phyloP scores from a whole-genome alignment of 2,329 filamentous ascomycete genomes.

The Fusarium armeniacum region DNA sequence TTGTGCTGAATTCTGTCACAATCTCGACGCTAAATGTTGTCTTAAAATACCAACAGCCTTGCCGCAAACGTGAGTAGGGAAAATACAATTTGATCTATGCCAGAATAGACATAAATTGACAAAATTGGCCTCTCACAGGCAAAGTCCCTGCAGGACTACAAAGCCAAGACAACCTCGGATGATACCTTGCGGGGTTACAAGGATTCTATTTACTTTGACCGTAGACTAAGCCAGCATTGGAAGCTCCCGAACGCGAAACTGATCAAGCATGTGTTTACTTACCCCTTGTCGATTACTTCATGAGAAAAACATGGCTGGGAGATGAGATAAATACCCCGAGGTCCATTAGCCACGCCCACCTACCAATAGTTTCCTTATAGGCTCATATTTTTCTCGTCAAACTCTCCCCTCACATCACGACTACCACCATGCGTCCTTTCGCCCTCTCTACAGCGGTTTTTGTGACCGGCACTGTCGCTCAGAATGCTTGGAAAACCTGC shows the following conservation, averaged over 20 bases:
- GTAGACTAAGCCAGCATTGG: constrained; percentile 38
- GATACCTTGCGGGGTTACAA: constrained; percentile 36
- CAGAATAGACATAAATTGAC: neutral
- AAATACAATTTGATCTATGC: neutral
- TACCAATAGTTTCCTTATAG: neutral
- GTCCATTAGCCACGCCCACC: neutral
- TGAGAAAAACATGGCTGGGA: constrained; percentile 4
- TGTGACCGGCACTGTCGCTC: constrained; percentile 43
- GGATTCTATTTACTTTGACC: constrained; percentile 22
- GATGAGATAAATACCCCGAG: constrained; percentile 30
- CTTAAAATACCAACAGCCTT: neutral
- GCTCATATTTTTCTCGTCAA: neutral
- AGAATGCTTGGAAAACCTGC: constrained; percentile 38
- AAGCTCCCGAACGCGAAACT: constrained; percentile 22
- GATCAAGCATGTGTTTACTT: constrained; percentile 1
- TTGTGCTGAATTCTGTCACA: neutral
- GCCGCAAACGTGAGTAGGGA: neutral
- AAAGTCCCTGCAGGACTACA: neutral
- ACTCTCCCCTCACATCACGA: neutral
- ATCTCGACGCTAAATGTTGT: neutral
- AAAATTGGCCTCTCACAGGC: constrained; percentile 23
- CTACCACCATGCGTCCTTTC: constrained; percentile 40
- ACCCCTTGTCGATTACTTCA: constrained; percentile 25
- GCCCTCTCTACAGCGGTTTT: constrained; percentile 45
- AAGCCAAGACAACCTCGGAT: constrained; percentile 36